phyloP scores from a whole-genome alignment of 176 grass and related monocot species.

The Aegilops tauschii region DNA sequence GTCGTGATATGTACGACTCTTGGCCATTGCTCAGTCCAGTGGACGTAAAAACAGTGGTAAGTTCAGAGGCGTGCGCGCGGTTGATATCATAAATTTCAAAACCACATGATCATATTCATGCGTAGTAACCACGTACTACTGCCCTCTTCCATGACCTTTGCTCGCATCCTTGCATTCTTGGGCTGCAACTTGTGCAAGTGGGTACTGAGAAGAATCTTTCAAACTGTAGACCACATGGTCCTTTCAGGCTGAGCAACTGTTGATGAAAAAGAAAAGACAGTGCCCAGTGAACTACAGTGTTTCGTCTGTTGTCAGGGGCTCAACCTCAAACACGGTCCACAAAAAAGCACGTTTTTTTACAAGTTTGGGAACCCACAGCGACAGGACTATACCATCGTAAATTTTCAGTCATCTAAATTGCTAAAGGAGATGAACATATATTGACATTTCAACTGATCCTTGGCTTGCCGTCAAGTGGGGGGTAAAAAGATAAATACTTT shows the following conservation, averaged over 20 bases:
- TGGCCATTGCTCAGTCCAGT: constrained; percentile 17
- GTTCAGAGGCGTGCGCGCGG: background rate
- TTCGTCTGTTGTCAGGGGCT: background rate
- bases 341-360: background rate
- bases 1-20: background rate
- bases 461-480: background rate
- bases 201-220: constrained; percentile 3
- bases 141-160: background rate
- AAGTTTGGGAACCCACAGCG: background rate
- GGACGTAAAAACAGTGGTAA: background rate
- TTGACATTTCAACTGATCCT: background rate
- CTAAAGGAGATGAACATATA: background rate
- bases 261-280: background rate
- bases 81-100: constrained; percentile 10
- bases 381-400: too few relatives aligned
- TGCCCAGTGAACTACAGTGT: background rate
- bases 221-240: background rate
- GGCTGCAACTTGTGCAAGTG: background rate
- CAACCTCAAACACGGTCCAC: background rate
- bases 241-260: background rate
- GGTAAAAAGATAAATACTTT: background rate
- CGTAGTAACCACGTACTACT: background rate
- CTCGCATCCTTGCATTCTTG: background rate
- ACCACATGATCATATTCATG: background rate
- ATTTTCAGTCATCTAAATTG: too few relatives aligned